These are phyloP conservation scores for Dalbergia cultrata DNA, from an alignment of 306 rosid species.

Conservation along the genomic window DNA sequence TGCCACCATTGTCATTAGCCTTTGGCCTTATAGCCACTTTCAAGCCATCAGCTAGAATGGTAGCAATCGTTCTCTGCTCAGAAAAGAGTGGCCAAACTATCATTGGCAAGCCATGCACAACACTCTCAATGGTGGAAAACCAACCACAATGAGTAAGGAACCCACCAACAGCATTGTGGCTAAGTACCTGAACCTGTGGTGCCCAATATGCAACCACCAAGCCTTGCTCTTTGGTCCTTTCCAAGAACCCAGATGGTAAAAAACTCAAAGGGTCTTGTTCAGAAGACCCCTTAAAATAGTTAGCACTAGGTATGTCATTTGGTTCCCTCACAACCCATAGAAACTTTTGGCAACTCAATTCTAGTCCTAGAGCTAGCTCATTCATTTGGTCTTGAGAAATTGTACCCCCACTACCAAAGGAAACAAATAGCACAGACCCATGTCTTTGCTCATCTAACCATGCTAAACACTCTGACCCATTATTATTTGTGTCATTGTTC, in stretches of 20 bases:
- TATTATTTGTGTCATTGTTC: too few relatives aligned
- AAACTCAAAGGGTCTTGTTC: conserved; percentile 21
- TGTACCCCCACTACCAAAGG: too few relatives aligned
- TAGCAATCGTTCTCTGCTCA: conserved; percentile 49
- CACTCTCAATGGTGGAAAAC: conserved; percentile 47
- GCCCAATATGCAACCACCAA: conserved; percentile 48
- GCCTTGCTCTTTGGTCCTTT: conserved; percentile 45
- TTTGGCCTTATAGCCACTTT: conserved; percentile 49
- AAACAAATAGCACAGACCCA: too few relatives aligned
- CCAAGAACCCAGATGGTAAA: conserved; percentile 38
- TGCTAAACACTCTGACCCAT: too few relatives aligned
- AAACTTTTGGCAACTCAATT: too few relatives aligned
- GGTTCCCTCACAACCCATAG: background rate
- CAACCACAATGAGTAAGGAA: conserved; percentile 51
- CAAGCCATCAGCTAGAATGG: conserved; percentile 30
- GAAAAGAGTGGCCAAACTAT: conserved; percentile 50
- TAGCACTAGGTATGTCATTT: conserved; percentile 23
- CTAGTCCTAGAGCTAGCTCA: too few relatives aligned
- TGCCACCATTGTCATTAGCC: background rate
- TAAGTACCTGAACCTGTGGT: conserved; percentile 42
- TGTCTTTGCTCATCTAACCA: too few relatives aligned
- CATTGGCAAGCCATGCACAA: conserved; percentile 40
- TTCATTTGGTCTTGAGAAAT: too few relatives aligned
- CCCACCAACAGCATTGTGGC: conserved; percentile 42
- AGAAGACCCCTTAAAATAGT: conserved; percentile 11